Conservation (phyloP, 331 rosid genomes). For the Stylosanthes scabra region DNA sequence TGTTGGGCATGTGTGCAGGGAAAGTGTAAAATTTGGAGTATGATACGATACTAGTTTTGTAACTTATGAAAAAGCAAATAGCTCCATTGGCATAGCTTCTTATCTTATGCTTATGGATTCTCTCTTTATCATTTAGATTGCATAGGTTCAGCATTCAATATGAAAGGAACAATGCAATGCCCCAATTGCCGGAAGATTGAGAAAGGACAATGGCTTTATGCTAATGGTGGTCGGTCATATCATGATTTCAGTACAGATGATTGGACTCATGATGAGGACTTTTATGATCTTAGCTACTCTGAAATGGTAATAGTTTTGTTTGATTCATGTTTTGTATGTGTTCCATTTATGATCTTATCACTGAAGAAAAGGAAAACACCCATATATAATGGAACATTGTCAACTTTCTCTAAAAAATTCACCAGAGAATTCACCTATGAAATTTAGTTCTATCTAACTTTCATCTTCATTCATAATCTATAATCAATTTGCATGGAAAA, state of each 20-base stretch:
- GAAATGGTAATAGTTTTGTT: slow-evolving; percentile 74
- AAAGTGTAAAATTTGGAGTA: too few species aligned
- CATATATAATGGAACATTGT: not conserved
- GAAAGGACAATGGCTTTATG: slow-evolving; percentile 99
- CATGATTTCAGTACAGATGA: slow-evolving; percentile 88
- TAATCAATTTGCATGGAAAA: slow-evolving; percentile 11
- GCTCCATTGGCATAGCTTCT: not conserved
- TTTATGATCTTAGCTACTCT: slow-evolving; percentile 86
- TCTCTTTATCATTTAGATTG: slow-evolving; percentile 66
- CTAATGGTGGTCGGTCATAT: slow-evolving; percentile 84
- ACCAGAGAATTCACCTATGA: too few species aligned
- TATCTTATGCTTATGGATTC: slow-evolving; percentile 32
- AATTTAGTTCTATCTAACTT: too few species aligned
- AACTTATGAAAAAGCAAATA: not conserved
- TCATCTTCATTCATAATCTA: too few species aligned
- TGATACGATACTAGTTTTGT: too few species aligned
- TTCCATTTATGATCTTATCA: slow-evolving; percentile 36
- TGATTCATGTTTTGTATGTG: slow-evolving; percentile 13
- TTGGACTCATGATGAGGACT: slow-evolving; percentile 93
- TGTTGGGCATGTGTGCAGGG: too few species aligned
- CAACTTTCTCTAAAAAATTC: too few species aligned
- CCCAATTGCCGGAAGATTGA: slow-evolving; percentile 98
- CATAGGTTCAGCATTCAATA: slow-evolving; percentile 94
- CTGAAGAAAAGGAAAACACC: slow-evolving; percentile 5
- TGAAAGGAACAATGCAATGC: slow-evolving; percentile 97